Percentiles rank a stretch among this genome's conserved stretches.
These are phyloP conservation scores for Backusella sp. DNA, from an alignment of 192 early-diverging fungal species.

Conservation along the genomic window DNA sequence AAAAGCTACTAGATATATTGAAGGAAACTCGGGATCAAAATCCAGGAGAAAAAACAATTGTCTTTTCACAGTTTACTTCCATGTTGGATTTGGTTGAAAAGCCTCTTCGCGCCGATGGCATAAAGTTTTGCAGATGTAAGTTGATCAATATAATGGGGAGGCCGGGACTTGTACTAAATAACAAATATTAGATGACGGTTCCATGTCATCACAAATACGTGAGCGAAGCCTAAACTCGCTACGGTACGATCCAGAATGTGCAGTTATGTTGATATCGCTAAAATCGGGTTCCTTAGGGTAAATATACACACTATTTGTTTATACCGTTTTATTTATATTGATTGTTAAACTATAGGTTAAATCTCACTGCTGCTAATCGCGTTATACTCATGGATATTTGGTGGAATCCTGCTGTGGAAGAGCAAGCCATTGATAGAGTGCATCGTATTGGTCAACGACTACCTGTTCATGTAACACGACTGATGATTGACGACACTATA, in stretches of 20 bases:
- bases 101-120: conserved; percentile 36
- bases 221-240: conserved; percentile 64
- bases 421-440: conserved; percentile 80
- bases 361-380: conserved; percentile 68
- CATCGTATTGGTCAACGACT: conserved; percentile 73
- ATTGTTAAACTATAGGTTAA: conserved; percentile 56
- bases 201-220: conserved; percentile 42
- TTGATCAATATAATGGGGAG: not conserved
- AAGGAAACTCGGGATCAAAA: conserved; percentile 37
- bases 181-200: conserved; percentile 27
- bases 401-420: conserved; percentile 79
- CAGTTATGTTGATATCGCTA: conserved; percentile 60
- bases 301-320: not conserved
- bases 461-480: conserved; percentile 65
- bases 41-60: conserved; percentile 57
- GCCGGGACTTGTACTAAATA: not conserved
- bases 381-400: conserved; percentile 81
- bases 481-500: conserved; percentile 69
- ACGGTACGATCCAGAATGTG: conserved; percentile 53
- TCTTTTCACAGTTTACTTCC: conserved; percentile 59
- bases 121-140: conserved; percentile 44
- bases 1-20: conserved; percentile 48
- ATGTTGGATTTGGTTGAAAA: conserved; percentile 51
- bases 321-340: not conserved
- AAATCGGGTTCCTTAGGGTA: conserved; percentile 44